Evolutionary conservation across 164 flowering plant genomes (phyloP).

Genomic region (Tetrastigma voinierianum): DNA sequence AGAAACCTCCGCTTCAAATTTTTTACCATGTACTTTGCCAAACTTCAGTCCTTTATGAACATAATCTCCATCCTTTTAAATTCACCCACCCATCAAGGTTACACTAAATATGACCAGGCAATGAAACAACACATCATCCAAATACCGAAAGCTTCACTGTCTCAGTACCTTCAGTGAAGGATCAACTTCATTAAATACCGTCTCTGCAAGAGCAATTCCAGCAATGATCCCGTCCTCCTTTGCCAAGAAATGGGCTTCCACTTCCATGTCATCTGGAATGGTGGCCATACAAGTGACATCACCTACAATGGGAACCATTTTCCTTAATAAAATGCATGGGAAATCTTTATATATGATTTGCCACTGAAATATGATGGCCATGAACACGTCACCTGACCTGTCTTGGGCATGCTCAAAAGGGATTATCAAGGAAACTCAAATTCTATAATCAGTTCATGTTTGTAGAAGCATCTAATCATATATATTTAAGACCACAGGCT

Average conservation of each 20-base stretch:
- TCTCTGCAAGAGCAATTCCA: constrained; percentile 86
- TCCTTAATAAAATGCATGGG: neutral
- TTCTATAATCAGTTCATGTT: neutral
- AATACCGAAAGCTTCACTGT: neutral
- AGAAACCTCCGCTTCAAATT: neutral
- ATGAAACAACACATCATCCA: neutral
- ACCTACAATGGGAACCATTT: constrained; percentile 32
- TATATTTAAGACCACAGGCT: too few species aligned
- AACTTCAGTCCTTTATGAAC: constrained; percentile 73
- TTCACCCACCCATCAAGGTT: constrained; percentile 68
- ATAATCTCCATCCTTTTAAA: constrained; percentile 70
- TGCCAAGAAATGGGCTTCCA: constrained; percentile 86
- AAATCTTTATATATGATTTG: too few species aligned
- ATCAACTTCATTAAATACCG: constrained; percentile 87
- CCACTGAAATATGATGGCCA: too few species aligned
- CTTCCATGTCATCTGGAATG: constrained; percentile 75
- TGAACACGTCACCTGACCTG: too few species aligned
- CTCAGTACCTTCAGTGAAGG: constrained; percentile 72
- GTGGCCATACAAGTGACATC: constrained; percentile 95
- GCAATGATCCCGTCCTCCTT: constrained; percentile 94
- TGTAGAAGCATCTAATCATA: neutral
- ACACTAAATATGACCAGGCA: constrained; percentile 4
- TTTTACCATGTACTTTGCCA: constrained; percentile 90
- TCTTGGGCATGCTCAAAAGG: too few species aligned
- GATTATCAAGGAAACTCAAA: too few species aligned